Percentiles rank a stretch among this genome's conserved stretches.
phyloP scores from a whole-genome alignment of 1,139 yeast species.

The Barnettozyma hawaiiensis region DNA sequence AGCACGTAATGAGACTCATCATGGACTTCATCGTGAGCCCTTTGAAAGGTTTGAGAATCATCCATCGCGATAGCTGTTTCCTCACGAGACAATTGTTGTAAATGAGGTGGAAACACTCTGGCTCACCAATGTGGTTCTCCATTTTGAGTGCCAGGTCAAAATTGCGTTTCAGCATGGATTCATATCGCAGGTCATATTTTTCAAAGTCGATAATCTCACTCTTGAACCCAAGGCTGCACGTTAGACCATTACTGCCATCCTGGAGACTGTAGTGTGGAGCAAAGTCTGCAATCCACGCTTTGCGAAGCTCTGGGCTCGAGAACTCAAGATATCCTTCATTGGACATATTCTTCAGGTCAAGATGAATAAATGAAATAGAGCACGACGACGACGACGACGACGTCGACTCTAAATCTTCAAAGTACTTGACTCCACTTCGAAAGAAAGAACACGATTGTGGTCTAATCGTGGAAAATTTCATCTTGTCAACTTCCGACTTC shows the following conservation, averaged over 20 bases:
- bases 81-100: slow-evolving; percentile 12
- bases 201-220: slow-evolving; percentile 15
- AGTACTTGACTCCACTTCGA: slow-evolving; percentile 12
- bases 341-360: slow-evolving; percentile 3
- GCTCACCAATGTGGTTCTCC: neutral
- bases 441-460: slow-evolving; percentile 13
- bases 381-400: no score
- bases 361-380: slow-evolving; percentile 2
- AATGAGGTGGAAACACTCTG: slow-evolving; percentile 6
- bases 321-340: slow-evolving; percentile 5
- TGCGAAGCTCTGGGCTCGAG: neutral
- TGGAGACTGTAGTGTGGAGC: neutral
- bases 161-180: slow-evolving; percentile 4
- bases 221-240: slow-evolving; percentile 3
- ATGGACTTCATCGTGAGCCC: slow-evolving; percentile 9
- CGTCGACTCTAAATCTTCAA: neutral
- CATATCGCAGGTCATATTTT: slow-evolving; percentile 16
- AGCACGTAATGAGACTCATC: slow-evolving; percentile 14
- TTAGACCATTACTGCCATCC: neutral
- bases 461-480: slow-evolving; percentile 3
- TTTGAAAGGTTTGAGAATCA: slow-evolving; percentile 17
- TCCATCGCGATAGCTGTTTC: slow-evolving; percentile 20
- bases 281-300: neutral
- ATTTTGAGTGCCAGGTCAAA: slow-evolving; percentile 2
- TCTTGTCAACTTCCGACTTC: neutral